phyloP scores from a whole-genome alignment of 169 alveolate species.

The Plasmodium gonderi region DNA sequence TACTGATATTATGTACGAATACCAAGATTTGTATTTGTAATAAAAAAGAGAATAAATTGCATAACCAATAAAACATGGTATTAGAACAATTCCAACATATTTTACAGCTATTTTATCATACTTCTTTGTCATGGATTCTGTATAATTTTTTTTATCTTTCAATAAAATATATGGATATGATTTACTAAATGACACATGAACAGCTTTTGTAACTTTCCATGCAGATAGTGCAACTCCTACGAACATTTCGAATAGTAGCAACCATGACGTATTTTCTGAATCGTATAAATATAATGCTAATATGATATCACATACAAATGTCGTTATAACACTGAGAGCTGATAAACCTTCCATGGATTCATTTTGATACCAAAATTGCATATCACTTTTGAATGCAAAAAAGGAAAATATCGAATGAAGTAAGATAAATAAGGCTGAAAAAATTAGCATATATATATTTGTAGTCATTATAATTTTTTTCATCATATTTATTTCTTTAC shows the following conservation, averaged over 20 bases:
- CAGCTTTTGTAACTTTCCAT: slow-evolving; percentile 97
- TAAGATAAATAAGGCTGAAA: slow-evolving; percentile 87
- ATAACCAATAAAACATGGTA: slow-evolving; percentile 91
- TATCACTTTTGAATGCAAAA: slow-evolving; percentile 94
- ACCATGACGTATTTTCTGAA: slow-evolving; percentile 93
- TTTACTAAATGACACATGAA: slow-evolving; percentile 83
- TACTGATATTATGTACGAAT: slow-evolving; percentile 93
- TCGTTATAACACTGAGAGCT: slow-evolving; percentile 91
- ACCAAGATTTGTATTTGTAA: slow-evolving; percentile 95
- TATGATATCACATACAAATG: slow-evolving; percentile 91
- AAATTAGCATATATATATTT: slow-evolving; percentile 87
- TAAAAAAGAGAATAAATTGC: slow-evolving; percentile 93
- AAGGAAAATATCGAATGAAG: slow-evolving; percentile 91
- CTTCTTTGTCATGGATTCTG: slow-evolving; percentile 91
- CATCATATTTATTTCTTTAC: slow-evolving; percentile 89
- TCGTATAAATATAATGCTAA: slow-evolving; percentile 94
- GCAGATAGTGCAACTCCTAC: slow-evolving; percentile 91
- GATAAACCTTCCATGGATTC: slow-evolving; percentile 96
- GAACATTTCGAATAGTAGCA: slow-evolving; percentile 91
- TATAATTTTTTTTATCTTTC: slow-evolving; percentile 83
- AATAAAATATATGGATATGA: slow-evolving; percentile 89
- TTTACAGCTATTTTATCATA: slow-evolving; percentile 93
- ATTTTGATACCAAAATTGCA: slow-evolving; percentile 95
- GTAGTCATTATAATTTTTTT: slow-evolving; percentile 90
- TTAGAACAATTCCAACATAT: slow-evolving; percentile 90